A percentile compares a stretch with the other conserved stretches of the same genome.
These are phyloP conservation scores for Panaeolus cyanescens DNA, from an alignment of 768 basidiomycete genomes.

Conservation along the genomic window DNA sequence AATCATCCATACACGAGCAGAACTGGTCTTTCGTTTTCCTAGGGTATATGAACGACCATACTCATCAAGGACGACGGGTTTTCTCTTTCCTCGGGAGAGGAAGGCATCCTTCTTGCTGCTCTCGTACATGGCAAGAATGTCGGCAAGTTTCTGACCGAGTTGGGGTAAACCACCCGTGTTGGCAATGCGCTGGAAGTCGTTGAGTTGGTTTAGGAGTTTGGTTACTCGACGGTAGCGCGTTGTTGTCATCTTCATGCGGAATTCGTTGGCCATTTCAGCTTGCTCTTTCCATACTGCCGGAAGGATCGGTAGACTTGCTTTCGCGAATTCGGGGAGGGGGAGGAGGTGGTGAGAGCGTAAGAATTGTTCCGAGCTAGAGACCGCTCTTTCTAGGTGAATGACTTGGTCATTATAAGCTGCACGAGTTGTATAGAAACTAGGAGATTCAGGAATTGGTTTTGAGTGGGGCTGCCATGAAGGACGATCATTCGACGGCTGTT, in stretches of 20 bases:
- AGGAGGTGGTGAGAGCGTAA: conserved; percentile 69
- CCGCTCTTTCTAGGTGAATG: conserved; percentile 62
- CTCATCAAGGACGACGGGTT: conserved; percentile 64
- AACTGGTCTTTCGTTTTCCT: conserved; percentile 87
- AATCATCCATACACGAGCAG: conserved; percentile 94
- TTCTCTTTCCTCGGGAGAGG: conserved; percentile 51
- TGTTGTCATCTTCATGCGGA: conserved; percentile 64
- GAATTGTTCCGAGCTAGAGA: conserved; percentile 54
- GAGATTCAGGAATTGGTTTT: conserved; percentile 55
- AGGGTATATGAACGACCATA: conserved; percentile 85
- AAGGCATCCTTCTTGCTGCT: conserved; percentile 57
- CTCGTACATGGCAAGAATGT: conserved; percentile 65
- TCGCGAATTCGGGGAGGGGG: conserved; percentile 76
- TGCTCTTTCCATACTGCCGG: conserved; percentile 72
- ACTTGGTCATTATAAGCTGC: conserved; percentile 76
- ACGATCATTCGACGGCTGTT: neutral
- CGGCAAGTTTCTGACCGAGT: conserved; percentile 48
- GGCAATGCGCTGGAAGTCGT: conserved; percentile 63
- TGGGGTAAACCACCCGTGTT: conserved; percentile 57
- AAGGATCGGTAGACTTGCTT: conserved; percentile 55
- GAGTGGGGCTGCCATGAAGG: neutral
- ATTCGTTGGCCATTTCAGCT: conserved; percentile 54
- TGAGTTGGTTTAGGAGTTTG: conserved; percentile 63
- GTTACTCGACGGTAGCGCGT: conserved; percentile 70
- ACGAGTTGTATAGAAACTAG: conserved; percentile 85